phyloP scores from a whole-genome alignment of 495 filamentous ascomycete genomes.

The Zalerion maritima region DNA sequence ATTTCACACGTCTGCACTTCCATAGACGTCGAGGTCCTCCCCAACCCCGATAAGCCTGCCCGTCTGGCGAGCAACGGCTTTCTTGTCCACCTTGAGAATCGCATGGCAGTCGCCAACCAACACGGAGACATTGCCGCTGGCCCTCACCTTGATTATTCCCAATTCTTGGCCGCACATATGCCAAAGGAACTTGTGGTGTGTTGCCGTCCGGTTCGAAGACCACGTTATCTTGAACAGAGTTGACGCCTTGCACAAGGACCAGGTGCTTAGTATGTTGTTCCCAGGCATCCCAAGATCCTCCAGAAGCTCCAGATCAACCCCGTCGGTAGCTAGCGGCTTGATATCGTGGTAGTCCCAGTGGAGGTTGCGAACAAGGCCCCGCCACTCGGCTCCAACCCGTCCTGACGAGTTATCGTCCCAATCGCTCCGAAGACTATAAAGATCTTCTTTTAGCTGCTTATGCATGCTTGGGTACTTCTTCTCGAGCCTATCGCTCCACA shows the following conservation, averaged over 20 bases:
- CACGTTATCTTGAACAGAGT: slow-evolving; percentile 35
- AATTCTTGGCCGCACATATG: slow-evolving; percentile 50
- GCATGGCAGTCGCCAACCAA: no score
- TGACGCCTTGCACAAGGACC: slow-evolving; percentile 50
- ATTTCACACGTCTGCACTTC: no score
- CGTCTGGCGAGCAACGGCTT: no score
- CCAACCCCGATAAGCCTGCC: no score
- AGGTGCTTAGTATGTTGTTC: slow-evolving; percentile 30
- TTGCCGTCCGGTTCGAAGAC: slow-evolving; percentile 4
- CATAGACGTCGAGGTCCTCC: no score
- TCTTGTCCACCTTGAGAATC: no score
- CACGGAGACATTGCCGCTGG: no score
- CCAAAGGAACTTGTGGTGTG: slow-evolving; percentile 34
- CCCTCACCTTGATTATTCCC: slow-evolving; percentile 40
- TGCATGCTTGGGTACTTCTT: slow-evolving; percentile 14
- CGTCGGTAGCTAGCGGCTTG: slow-evolving; percentile 13
- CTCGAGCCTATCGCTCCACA: slow-evolving; percentile 8
- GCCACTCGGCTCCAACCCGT: slow-evolving; percentile 15
- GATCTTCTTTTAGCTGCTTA: slow-evolving; percentile 18
- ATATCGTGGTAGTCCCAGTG: slow-evolving; percentile 33
- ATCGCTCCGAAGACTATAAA: slow-evolving; percentile 14
- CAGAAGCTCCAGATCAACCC: slow-evolving; percentile 16
- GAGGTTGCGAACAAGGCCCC: slow-evolving; percentile 25
- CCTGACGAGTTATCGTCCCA: slow-evolving; percentile 16
- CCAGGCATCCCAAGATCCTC: slow-evolving; percentile 29